Evolutionary conservation across 768 basidiomycete species (phyloP), one percentile per base, ranked within the genome.

Genomic region (Calocybe gangraenosa): DNA sequence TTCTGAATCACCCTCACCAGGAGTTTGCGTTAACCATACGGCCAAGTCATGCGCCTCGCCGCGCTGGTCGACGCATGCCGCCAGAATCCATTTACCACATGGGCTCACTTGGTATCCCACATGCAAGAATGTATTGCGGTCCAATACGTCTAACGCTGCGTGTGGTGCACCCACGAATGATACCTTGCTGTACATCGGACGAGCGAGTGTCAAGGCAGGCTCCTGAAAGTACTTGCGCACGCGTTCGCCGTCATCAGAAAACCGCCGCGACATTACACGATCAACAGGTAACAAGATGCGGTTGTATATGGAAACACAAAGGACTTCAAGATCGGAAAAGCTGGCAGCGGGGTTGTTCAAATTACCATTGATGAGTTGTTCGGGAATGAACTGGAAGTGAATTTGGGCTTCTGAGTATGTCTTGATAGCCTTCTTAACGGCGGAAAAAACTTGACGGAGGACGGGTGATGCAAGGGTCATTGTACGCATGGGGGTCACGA

Each of bases 61-160:
- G 1, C 84, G 71, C 58, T 91, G 80, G 57, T 93, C 91, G 5
- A 87, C 66, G 54, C 82, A 85, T 22, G 79, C 71, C n/a, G 79
- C 79, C 14, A 88, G 58, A 5, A 92, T 69, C 91, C 90, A 92
- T 59, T 83, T 84, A 8, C 82, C 76, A 47, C 84, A 86, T 3
- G 60, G 53, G 9, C 84, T 82, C 1, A 84, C 49, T 32, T 65
- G 71, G 60, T 93, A 93, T 2, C 79, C 91, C 31, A 92, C 73
- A 58, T 93, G 91, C 35, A 93, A 65, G 42, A 92, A 63, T 1
- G 77, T 81, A 25, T 62, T 47, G 2, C 69, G 61, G 56, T 76
- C 71, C 47, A 73, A 46, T 14, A 75, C 75, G 40, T 71, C 72
- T 33, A 76, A 58, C 3, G 69, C 59, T 8, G 73, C 53, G 44